phyloP scores from a whole-genome alignment of 1,139 yeast genomes.

The Geotrichum klebahnii region DNA sequence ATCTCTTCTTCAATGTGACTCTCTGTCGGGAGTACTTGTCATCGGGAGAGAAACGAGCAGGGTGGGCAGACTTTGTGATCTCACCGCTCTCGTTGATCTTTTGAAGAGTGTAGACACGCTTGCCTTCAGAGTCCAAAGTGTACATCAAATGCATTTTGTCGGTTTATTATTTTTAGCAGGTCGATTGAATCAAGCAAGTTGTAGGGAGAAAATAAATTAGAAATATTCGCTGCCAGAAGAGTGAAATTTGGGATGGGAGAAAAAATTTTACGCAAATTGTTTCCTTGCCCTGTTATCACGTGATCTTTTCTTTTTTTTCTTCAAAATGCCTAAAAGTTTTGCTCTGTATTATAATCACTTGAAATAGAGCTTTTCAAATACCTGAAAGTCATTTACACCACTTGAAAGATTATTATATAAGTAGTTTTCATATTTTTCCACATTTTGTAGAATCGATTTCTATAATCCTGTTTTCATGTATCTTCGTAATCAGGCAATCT shows the following conservation, averaged over 20 bases:
- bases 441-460: too few species aligned
- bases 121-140: conserved; percentile 90
- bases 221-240: too few species aligned
- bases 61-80: conserved; percentile 98
- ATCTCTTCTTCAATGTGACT: conserved; percentile 95
- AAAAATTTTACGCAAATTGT: background rate
- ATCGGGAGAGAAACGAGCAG: conserved; percentile 98
- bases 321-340: too few species aligned
- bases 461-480: too few species aligned
- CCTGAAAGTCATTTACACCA: too few species aligned
- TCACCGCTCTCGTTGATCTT: conserved; percentile 80
- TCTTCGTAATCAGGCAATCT: conserved; percentile 28
- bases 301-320: too few species aligned
- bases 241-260: background rate
- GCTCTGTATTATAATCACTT: background rate
- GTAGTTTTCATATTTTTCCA: too few species aligned
- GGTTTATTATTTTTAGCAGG: conserved; percentile 28
- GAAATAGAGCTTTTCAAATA: background rate
- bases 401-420: too few species aligned
- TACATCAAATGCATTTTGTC: conserved; percentile 99
- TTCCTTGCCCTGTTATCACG: background rate
- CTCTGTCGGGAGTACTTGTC: conserved; percentile 99
- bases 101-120: conserved; percentile 88
- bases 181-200: background rate
- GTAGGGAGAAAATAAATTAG: background rate